These are phyloP conservation scores for Sporisorium exsertum DNA, from an alignment of 1,284 basidiomycete genomes.

Conservation along the genomic window DNA sequence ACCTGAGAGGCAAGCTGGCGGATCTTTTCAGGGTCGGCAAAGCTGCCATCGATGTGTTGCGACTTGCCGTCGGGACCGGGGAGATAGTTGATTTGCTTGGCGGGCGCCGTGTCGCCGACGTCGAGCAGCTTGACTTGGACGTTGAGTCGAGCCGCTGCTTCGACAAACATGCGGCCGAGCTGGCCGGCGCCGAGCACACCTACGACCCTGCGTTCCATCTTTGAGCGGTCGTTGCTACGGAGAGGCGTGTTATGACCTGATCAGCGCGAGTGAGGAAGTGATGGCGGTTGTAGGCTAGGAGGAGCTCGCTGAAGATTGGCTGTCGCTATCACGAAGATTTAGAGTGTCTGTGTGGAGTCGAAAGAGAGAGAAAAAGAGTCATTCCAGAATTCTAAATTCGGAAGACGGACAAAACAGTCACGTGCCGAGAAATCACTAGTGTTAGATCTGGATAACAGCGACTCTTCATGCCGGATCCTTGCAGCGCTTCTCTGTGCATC, in stretches of 20 bases:
- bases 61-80: slow-evolving; percentile 59
- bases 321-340: slow-evolving; percentile 3
- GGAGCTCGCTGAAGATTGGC: too few relatives aligned
- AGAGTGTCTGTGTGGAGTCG: not conserved
- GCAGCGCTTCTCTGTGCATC: not conserved
- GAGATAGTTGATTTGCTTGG: slow-evolving; percentile 80
- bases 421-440: not conserved
- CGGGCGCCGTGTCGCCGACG: slow-evolving; percentile 81
- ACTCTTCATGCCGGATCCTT: too few relatives aligned
- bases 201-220: slow-evolving; percentile 56
- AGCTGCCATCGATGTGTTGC: slow-evolving; percentile 87
- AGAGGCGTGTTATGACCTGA: not conserved
- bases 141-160: slow-evolving; percentile 88
- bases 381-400: not conserved
- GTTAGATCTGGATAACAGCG: not conserved
- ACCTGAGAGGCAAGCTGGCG: slow-evolving; percentile 82
- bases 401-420: not conserved
- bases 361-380: not conserved
- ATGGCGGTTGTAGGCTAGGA: slow-evolving; percentile 5
- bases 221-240: too few relatives aligned
- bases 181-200: slow-evolving; percentile 84
- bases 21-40: slow-evolving; percentile 85
- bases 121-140: slow-evolving; percentile 90
- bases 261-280: not conserved
- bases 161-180: slow-evolving; percentile 95